These are phyloP conservation scores for Galeopsis tetrahit DNA, from an alignment of 257 asterid genomes.

Conservation along the genomic window DNA sequence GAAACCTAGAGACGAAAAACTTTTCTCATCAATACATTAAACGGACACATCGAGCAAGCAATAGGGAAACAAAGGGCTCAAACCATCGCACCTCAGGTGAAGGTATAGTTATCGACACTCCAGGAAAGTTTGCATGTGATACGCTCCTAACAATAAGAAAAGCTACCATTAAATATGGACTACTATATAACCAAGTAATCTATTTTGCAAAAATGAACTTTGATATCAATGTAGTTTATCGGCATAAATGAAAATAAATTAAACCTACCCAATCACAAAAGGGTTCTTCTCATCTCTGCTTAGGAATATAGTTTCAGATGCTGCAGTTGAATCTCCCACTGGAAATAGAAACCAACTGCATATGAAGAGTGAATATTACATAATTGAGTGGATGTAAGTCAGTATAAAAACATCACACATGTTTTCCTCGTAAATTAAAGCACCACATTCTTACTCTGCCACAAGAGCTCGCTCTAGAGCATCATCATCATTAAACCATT, in stretches of 20 bases:
- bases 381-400: background rate
- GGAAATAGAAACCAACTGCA: constrained; percentile 81
- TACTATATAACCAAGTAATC: background rate
- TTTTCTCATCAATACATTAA: background rate
- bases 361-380: constrained; percentile 20
- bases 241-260: background rate
- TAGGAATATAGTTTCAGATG: constrained; percentile 68
- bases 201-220: background rate
- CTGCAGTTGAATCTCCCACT: constrained; percentile 54
- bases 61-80: background rate
- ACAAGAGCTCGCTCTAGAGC: constrained; percentile 89
- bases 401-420: background rate
- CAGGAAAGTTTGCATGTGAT: constrained; percentile 57
- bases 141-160: constrained; percentile 54
- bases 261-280: constrained; percentile 67
- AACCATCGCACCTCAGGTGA: constrained; percentile 60
- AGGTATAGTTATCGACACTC: constrained; percentile 56
- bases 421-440: background rate
- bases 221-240: background rate
- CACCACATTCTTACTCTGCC: constrained; percentile 66
- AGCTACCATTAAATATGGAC: background rate
- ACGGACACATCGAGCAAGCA: background rate
- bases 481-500: constrained; percentile 85
- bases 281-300: constrained; percentile 73
- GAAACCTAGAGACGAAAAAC: constrained; percentile 54